phyloP scores from a whole-genome alignment of 2,329 filamentous ascomycete species.

The Macroventuria anomochaeta region DNA sequence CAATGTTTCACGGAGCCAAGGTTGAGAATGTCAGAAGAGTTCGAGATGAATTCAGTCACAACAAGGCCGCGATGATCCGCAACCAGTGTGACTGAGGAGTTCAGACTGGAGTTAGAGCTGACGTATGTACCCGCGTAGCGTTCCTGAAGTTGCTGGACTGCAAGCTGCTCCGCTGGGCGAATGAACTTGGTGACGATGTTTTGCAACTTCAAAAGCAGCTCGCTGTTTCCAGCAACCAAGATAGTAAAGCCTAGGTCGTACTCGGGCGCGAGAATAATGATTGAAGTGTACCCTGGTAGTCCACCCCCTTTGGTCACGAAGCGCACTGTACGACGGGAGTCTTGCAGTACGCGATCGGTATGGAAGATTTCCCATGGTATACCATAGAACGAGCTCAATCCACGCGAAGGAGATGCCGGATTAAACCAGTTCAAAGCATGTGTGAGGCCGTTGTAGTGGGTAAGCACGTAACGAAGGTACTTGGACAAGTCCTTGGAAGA shows the following conservation, averaged over 20 bases:
- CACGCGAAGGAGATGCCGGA: constrained; percentile 48
- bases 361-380: constrained; percentile 58
- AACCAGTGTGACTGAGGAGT: constrained; percentile 35
- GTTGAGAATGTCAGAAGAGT: constrained; percentile 35
- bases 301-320: constrained; percentile 56
- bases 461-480: constrained; percentile 53
- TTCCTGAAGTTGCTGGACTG: constrained; percentile 33
- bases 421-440: constrained; percentile 54
- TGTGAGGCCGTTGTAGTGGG: constrained; percentile 51
- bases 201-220: constrained; percentile 31
- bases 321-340: constrained; percentile 49
- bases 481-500: constrained; percentile 52
- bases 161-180: constrained; percentile 44
- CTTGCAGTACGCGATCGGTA: constrained; percentile 47
- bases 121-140: constrained; percentile 40
- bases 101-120: constrained; percentile 25
- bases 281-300: constrained; percentile 51
- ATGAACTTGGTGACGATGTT: constrained; percentile 42
- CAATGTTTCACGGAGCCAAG: neutral
- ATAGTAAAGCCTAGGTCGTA: constrained; percentile 55
- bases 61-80: constrained; percentile 41
- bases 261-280: constrained; percentile 52
- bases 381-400: constrained; percentile 52
- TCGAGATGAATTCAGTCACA: constrained; percentile 38
- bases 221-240: constrained; percentile 41